Conservation (phyloP, 148 eudicot genomes). For the Rhododendron griersonianum region DNA sequence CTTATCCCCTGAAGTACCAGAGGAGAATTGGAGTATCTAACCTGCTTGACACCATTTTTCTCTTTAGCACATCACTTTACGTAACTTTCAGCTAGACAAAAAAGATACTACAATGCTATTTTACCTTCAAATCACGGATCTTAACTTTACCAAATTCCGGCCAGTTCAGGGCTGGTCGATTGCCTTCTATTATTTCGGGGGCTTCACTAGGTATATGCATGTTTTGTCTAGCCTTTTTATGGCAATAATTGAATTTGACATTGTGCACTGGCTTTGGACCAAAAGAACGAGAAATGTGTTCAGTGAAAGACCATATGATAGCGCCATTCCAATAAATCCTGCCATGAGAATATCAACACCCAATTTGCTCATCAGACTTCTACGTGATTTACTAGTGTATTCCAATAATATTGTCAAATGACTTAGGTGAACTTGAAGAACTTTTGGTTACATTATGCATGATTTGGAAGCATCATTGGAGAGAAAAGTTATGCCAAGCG, state of each 20-base stretch:
- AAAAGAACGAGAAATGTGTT: too few species aligned
- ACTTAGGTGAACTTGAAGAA: too few species aligned
- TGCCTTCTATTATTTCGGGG: too few species aligned
- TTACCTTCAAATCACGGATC: too few species aligned
- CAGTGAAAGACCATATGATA: slow-evolving; percentile 65
- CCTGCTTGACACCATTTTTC: background rate
- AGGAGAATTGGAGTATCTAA: slow-evolving; percentile 1
- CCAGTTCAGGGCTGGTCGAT: too few species aligned
- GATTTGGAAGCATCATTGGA: slow-evolving; percentile 26
- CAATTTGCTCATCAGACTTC: background rate
- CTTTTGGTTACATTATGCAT: background rate
- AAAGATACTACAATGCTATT: background rate
- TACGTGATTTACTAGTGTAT: too few species aligned
- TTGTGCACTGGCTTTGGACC: too few species aligned
- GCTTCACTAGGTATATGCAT: too few species aligned
- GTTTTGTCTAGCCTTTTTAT: too few species aligned
- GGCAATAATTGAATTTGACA: too few species aligned
- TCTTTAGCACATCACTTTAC: background rate
- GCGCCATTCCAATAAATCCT: slow-evolving; percentile 83
- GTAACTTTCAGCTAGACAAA: background rate
- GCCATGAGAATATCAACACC: slow-evolving; percentile 10
- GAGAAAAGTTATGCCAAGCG: slow-evolving; percentile 38
- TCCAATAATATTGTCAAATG: too few species aligned
- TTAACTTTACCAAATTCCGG: too few species aligned
- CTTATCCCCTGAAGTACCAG: background rate